Evolutionary conservation across 345 rosid species (phyloP).

Genomic region (Euphorbia lathyris): DNA sequence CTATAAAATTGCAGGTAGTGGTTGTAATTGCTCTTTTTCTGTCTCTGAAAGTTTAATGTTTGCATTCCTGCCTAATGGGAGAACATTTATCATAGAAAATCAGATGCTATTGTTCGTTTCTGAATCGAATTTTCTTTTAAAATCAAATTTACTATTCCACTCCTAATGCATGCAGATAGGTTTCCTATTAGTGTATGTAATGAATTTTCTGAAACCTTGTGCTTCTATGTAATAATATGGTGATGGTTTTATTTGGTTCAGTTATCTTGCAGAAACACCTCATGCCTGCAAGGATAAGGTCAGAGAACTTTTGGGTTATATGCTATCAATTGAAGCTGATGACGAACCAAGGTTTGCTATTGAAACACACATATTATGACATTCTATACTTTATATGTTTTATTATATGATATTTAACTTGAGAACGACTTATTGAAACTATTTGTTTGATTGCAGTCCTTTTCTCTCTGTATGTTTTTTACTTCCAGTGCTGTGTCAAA

Average conservation of each 20-base stretch:
- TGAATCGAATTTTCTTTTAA: not conserved
- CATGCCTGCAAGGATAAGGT: constrained; percentile 72
- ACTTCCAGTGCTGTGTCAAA: constrained; percentile 88
- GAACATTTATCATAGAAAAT: not conserved
- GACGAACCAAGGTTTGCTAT: constrained; percentile 70
- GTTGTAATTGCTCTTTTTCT: not conserved
- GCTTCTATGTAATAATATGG: not conserved
- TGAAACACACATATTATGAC: not conserved
- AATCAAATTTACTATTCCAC: not conserved
- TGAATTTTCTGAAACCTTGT: not conserved
- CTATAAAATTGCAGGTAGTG: not conserved
- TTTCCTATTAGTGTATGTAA: not conserved
- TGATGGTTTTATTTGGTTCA: constrained; percentile 26
- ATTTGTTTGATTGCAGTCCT: constrained; percentile 50
- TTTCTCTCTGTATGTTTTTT: constrained; percentile 69
- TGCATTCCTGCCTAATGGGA: not conserved
- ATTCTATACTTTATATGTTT: not conserved
- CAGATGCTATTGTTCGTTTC: not conserved
- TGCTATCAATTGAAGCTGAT: constrained; percentile 83
- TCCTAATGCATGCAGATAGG: not conserved
- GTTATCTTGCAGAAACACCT: constrained; percentile 93
- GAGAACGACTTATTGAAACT: constrained; percentile 16
- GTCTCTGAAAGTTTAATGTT: not conserved
- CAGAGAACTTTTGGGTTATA: constrained; percentile 56
- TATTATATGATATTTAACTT: not conserved